Conservation (phyloP, 495 filamentous ascomycete species). For the Thermothielavioides terrestris region DNA sequence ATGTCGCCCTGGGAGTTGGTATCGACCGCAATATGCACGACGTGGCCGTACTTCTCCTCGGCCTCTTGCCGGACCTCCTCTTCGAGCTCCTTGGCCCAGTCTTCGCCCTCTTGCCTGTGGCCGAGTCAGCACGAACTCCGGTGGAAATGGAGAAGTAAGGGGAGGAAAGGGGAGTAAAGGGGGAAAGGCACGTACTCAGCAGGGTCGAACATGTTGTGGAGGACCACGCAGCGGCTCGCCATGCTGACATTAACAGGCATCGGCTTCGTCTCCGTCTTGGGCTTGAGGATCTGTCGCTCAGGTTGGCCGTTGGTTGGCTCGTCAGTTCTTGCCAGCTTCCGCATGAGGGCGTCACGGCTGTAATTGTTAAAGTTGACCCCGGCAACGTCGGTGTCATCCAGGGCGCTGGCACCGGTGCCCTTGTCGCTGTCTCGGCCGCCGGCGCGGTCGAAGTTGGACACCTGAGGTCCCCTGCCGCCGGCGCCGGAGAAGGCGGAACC, state of each 20-base stretch:
- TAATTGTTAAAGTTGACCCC: conserved; percentile 99
- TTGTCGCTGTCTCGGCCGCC: conserved; percentile 88
- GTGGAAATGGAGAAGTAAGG: too few relatives aligned
- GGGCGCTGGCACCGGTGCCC: conserved; percentile 82
- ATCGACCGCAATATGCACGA: conserved; percentile 96
- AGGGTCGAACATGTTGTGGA: conserved; percentile 93
- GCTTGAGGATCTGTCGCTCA: conserved; percentile 63
- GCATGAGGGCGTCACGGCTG: conserved; percentile 94
- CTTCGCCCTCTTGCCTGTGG: conserved; percentile 71
- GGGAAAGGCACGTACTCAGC: conserved; percentile 58
- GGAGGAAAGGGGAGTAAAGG: not conserved
- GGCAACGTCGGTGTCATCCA: conserved; percentile 96
- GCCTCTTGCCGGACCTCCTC: conserved; percentile 91
- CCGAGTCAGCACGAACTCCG: conserved; percentile 38
- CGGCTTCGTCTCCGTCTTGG: conserved; percentile 67
- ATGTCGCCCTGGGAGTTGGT: conserved; percentile 91
- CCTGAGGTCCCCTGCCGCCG: conserved; percentile 79
- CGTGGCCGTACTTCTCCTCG: conserved; percentile 90
- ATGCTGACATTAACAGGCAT: conserved; percentile 80
- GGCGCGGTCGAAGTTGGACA: conserved; percentile 88
- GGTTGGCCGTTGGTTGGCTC: conserved; percentile 59
- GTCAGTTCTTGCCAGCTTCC: conserved; percentile 94
- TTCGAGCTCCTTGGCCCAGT: conserved; percentile 89
- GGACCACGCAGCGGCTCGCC: conserved; percentile 87
- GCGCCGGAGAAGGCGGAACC: conserved; percentile 91